Evolutionary conservation across 2,329 filamentous ascomycete genomes (phyloP), one percentile per base, ranked within the genome.

Genomic region (Stagonosporopsis chrysanthemi): DNA sequence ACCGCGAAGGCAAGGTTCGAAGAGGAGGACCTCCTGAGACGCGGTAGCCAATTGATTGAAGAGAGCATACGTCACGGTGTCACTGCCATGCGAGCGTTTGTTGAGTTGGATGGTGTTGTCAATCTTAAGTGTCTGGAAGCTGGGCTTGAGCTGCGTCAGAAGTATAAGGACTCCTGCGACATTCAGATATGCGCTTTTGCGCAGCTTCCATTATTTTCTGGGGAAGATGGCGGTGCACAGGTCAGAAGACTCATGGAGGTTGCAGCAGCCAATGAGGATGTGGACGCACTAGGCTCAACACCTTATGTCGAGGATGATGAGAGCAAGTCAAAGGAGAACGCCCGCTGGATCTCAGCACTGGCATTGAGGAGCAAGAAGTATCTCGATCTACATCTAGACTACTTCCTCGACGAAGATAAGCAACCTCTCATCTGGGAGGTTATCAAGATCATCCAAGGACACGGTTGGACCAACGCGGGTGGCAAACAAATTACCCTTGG

Each of bases 331-430:
- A 77, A 81, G 49, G 68, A 71, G 45, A 91, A 90, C 65, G 83
- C 90, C 17, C 77, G 82, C 17, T 91, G 86, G 85, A 85, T 88
- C 15, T 77, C 89, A 36, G 75, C 80, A 2, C 78, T 81, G 23
- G 86, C 86, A 1, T 68, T 87, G 35, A 60, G 75, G 22, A 68
- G 80, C 36, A 68, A 73, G 2, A 80, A 87, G 47, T 85, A 89
- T 69, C 74, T 91, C 5, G 89, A 91, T 66, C 86, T 91, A 42
- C 89, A 91, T 69, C 79, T 91, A 6, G 89, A 91, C 71, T 91
- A 91, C 70, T 86, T 87, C 54, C 77, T 91, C 2, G 82, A 87
- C 48, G 57, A 74, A 2, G 64, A 68, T 1, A 80, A 74, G 42
- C 78, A 82, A 46, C 77, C 85, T 0, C 74, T 87, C 51, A 75